Evolutionary conservation across 1,284 basidiomycete species (phyloP).

Genomic region (Pulveroboletus sp.): DNA sequence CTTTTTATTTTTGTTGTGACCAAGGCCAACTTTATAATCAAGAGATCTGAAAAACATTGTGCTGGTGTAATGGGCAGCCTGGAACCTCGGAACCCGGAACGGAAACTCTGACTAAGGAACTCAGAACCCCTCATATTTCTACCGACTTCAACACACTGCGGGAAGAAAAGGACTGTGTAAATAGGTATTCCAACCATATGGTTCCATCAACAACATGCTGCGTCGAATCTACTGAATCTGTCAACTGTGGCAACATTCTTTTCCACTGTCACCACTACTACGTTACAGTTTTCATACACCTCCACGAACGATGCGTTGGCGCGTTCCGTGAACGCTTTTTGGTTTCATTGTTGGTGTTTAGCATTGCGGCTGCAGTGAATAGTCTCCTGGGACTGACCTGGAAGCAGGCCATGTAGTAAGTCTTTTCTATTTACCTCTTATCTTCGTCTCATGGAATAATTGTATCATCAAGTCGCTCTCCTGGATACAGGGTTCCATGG

Average conservation of each 20-base stretch:
- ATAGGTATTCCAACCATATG: conserved; percentile 39
- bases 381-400: conserved; percentile 55
- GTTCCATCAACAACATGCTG: conserved; percentile 54
- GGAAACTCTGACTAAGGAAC: too few species aligned
- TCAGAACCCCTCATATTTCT: too few species aligned
- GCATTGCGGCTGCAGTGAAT: conserved; percentile 58
- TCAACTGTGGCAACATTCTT: conserved; percentile 61
- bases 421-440: conserved; percentile 10
- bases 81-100: too few species aligned
- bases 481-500: conserved; percentile 54
- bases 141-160: too few species aligned
- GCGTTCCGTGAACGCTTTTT: conserved; percentile 53
- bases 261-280: conserved; percentile 53
- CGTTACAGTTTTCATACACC: conserved; percentile 38
- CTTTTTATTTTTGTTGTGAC: too few species aligned
- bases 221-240: conserved; percentile 48
- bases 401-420: conserved; percentile 60
- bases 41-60: too few species aligned
- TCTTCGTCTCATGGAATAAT: conserved; percentile 6
- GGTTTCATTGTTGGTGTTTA: conserved; percentile 62
- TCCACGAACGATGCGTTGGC: conserved; percentile 26
- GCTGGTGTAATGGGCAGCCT: too few species aligned
- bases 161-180: not conserved
- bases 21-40: too few species aligned
- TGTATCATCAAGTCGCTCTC: conserved; percentile 45